Evolutionary conservation across 306 rosid species (phyloP), one percentile per base, ranked within the genome.

Genomic region (Vigna hirtella): DNA sequence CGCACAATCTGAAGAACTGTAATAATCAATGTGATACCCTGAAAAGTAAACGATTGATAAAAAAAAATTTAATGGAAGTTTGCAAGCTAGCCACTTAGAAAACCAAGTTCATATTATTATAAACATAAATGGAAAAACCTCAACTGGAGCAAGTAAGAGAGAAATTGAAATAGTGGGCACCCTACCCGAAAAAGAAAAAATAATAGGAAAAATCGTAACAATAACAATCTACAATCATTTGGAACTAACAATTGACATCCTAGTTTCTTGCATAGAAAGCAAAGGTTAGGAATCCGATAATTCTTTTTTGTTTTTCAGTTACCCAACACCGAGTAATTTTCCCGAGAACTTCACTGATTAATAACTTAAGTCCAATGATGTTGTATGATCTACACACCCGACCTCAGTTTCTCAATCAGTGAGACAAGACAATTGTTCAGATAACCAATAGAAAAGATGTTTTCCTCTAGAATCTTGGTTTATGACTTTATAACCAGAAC

Each of bases 1-100:
- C 91, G 92, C 43, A 95, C 98, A 84, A 95, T 91, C 83, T 95
- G 98, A 85, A 95, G 97, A 85, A 95, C 98, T 14, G 99, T 95
- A 72, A 91, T 88, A 85, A 95, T 95, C 86, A 93, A 86, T 32
- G 97, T 80, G 9, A 93, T 88, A 70, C 98, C 98, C 98, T 95
- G 89, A 81, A 73, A 30, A 22, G 49, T 26, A 81, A 32, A 70
- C 26, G 26, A 24, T 15, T 45, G 45, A 40, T 10, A 26, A 3
- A 43, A 50, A 74, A 20, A 71, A n/a, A 78, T 52, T 49, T 17
- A 20, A 66, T 52, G 58, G 20, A 53, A 51, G 76, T 26, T 48
- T 22, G 65, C 18, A 10, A 67, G 59, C 57, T 24, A 30, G 55
- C 15, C 45, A 58, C 57, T n/a, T 10, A 59, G 18, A 16, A 73